Conservation (phyloP, 108 stramenopile genomes). For the Conticribra weissflogii region DNA sequence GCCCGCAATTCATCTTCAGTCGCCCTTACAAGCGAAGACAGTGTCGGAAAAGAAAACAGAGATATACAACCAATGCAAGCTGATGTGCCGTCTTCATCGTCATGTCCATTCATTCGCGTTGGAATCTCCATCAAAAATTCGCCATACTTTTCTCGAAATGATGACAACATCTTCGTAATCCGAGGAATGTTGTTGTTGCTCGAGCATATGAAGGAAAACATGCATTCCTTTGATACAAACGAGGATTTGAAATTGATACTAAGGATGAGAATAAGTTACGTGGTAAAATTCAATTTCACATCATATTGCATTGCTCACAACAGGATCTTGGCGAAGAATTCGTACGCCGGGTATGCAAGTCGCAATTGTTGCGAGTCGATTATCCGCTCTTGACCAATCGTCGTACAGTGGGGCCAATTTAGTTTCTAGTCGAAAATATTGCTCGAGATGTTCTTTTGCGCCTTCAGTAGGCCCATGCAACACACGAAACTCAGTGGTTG, state of each 20-base stretch:
- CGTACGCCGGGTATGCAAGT: conserved; percentile 85
- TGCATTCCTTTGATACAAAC: conserved; percentile 72
- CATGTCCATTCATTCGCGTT: conserved; percentile 2
- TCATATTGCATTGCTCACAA: conserved; percentile 12
- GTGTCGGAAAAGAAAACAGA: conserved; percentile 86
- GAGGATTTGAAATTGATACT: no score
- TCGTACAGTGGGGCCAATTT: conserved; percentile 68
- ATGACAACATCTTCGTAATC: conserved; percentile 89
- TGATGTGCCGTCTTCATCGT: background rate
- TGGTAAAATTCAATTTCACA: no score
- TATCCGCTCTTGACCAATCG: conserved; percentile 72
- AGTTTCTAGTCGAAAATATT: conserved; percentile 80
- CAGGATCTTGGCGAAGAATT: conserved; percentile 92
- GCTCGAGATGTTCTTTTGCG: conserved; percentile 47
- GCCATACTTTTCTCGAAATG: conserved; percentile 83
- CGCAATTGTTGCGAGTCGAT: conserved; percentile 67
- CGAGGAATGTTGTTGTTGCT: conserved; percentile 99
- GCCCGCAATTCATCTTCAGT: conserved; percentile 76
- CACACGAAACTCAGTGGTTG: conserved; percentile 75
- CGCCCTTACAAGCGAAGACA: conserved; percentile 47
- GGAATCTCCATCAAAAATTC: conserved; percentile 58
- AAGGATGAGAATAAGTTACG: no score
- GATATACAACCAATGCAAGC: conserved; percentile 9
- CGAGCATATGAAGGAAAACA: conserved; percentile 96
- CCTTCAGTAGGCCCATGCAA: conserved; percentile 46